Evolutionary conservation across 768 basidiomycete genomes (phyloP), one percentile per base, ranked within the genome.

Genomic region (Mrakia blollopis): DNA sequence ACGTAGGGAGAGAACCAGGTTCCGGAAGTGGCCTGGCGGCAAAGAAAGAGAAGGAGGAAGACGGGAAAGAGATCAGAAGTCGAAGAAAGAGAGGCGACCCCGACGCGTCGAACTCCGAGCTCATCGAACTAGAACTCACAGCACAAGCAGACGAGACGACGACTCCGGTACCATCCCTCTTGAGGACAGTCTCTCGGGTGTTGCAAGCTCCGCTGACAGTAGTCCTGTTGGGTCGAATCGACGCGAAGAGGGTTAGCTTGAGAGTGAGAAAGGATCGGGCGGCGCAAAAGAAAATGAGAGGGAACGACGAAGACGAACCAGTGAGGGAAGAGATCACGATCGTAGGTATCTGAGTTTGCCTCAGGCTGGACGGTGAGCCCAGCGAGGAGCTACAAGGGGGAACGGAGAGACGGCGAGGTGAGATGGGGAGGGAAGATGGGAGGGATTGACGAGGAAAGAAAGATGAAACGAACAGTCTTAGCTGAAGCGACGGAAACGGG

Each of bases 81-180:
- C 1, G 28, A 14, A 39, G 16, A 37, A 16, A 14, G 32, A 63
- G 30, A 1, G 62, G 23, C 3, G 4, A 63, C 3, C 18, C 4
- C 28, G 63, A 65, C 63, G 30, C 37, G 37, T 65, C 32, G 85
- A 16, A 87, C n/a, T n/a, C 87, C 3, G 86, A 85, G 88, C 87
- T 88, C 28, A 84, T 41, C 39, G 39, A 41, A 4, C 87, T 87
- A 3, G 87, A 87, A n/a, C 85, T 87, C 0, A 85, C 82, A 14
- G 80, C 78, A 80, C 87, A 88, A 35, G 83, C 80, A 75, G 80
- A 82, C 79, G 81, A 82, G 0, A 84, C 84, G 13, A 86, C 85
- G 25, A 88, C 88, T 78, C 80, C 78, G 7, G 82, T 82, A 4
- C 82, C 83, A 62, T 82, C 84, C 28, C 83, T 79, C 72, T 80